Evolutionary conservation across 1,284 basidiomycete genomes (phyloP), one percentile per base, ranked within the genome.

Genomic region (Tilletia indica): DNA sequence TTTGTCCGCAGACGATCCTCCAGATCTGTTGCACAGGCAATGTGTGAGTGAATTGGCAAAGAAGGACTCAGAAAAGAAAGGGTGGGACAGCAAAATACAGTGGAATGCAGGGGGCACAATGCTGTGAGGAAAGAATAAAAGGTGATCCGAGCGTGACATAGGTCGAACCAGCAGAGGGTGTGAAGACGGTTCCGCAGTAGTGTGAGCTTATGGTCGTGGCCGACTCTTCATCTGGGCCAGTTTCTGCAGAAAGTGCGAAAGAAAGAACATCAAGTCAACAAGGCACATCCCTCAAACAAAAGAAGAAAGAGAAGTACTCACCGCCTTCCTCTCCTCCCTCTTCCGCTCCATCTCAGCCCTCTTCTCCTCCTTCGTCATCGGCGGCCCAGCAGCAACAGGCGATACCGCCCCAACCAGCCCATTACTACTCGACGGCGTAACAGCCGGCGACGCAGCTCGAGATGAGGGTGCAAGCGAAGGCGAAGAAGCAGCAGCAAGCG

Each of bases 361-460:
- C 71, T 77, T 78, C 47, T 82, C 79, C 47, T 82, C 80, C 51
- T 77, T 79, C n/a, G 72, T 74, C 73, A 47, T 69, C 3, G 72
- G 73, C 8, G 76, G 51, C 12, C 69, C 38, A 69, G 45, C n/a
- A 16, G 34, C 42, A 25, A 25, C 64, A 49, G 5, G 67, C 71
- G 77, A 76, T 4, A 74, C 72, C 70, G 81, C 75, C 11, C 80
- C 78, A 78, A 78, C 82, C 39, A 77, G 25, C 25, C 25, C 77
- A 11, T 77, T 75, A 47, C 82, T 69, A 14, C 76, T 76, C 1
- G 77, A 73, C 0, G 80, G 82, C n/a, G 82, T 78, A 9, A 78
- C 78, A 3, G 80, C 36, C 16, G 36, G 25, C 48, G 47, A 56
- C 25, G 51, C 51, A 9, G 68, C 45, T 49, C 38, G 67, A 12